Percentiles rank a stretch among this genome's conserved stretches.
phyloP scores from a whole-genome alignment of 202 grass and related monocot genomes.

The Digitaria exilis region DNA sequence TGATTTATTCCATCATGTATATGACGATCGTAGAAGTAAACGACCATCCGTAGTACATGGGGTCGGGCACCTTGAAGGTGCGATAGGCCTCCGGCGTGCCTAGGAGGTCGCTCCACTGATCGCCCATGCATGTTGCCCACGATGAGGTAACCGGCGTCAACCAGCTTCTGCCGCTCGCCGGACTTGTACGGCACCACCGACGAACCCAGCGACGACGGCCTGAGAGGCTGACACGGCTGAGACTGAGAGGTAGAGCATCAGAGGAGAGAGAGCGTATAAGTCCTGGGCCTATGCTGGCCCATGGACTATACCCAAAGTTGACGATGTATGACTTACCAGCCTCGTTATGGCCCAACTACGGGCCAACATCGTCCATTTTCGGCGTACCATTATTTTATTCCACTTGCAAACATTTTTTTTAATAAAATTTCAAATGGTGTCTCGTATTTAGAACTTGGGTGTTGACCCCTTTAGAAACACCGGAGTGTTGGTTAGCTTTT shows the following conservation, averaged over 20 bases:
- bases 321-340: not conserved
- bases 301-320: not conserved
- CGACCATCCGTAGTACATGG: conserved; percentile 45
- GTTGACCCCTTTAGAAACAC: too few species aligned
- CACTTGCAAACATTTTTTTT: too few species aligned
- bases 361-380: too few species aligned
- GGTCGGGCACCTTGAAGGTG: conserved; percentile 54
- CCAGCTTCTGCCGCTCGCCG: conserved; percentile 40
- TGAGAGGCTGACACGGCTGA: too few species aligned
- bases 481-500: too few species aligned
- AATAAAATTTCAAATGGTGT: too few species aligned
- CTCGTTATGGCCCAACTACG: not conserved
- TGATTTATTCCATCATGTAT: not conserved
- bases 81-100: conserved; percentile 27
- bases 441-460: too few species aligned
- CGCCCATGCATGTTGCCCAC: conserved; percentile 52
- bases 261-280: too few species aligned
- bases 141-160: conserved; percentile 31
- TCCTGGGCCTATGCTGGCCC: not conserved
- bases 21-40: too few species aligned
- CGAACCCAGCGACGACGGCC: not conserved
- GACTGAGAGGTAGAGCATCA: too few species aligned
- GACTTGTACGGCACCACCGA: conserved; percentile 38
- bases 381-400: too few species aligned
- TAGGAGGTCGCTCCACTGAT: conserved; percentile 59